These are phyloP conservation scores for Euphorbia tirucalli DNA, from an alignment of 345 rosid species.

Conservation along the genomic window DNA sequence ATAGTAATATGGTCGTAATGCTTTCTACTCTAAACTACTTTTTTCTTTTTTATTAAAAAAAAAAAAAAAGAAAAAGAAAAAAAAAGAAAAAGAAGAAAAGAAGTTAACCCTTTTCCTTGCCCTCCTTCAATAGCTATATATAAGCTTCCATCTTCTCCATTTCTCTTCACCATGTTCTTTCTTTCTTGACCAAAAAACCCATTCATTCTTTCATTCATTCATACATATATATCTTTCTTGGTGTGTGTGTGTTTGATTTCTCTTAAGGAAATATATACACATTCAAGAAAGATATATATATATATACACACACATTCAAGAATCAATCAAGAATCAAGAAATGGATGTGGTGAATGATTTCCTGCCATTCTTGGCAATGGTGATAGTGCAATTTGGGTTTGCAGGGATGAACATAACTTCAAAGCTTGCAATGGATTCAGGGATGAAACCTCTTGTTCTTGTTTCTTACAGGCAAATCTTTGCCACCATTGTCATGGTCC, in stretches of 20 bases:
- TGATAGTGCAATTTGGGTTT: constrained; percentile 62
- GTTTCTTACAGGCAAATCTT: constrained; percentile 78
- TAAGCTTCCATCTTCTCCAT: background rate
- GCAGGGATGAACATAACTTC: constrained; percentile 89
- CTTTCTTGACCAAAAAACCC: background rate
- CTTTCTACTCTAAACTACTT: too few relatives aligned
- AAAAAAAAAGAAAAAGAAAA: too few relatives aligned
- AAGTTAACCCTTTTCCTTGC: background rate
- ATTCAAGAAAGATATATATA: background rate
- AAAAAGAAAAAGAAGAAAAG: too few relatives aligned
- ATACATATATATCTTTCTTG: background rate
- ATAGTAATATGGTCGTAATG: too few relatives aligned
- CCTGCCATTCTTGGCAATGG: constrained; percentile 74
- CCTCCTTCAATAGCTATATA: background rate
- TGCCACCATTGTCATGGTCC: constrained; percentile 64
- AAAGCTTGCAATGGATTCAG: constrained; percentile 85
- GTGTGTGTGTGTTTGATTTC: background rate
- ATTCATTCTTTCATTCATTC: background rate
- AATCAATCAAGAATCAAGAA: constrained; percentile 8
- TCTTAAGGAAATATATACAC: background rate
- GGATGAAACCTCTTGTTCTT: constrained; percentile 79
- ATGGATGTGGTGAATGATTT: constrained; percentile 36
- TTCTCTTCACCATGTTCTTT: background rate
- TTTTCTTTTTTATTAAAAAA: too few relatives aligned
- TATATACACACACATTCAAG: background rate